Evolutionary conservation across 345 rosid species (phyloP), one percentile per base, ranked within the genome.

Genomic region (Boechera stricta): DNA sequence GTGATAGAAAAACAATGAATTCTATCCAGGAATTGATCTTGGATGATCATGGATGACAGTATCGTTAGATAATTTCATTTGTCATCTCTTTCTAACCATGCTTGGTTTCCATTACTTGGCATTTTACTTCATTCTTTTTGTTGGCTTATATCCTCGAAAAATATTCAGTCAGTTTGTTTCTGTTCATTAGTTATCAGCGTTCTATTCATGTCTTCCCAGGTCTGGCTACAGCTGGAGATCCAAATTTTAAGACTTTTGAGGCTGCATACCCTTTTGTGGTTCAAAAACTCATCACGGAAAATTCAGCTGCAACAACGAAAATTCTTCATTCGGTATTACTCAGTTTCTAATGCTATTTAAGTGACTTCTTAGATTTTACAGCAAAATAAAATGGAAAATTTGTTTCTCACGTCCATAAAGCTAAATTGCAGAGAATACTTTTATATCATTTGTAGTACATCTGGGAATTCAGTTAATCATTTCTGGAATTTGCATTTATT

Each of bases 241-340:
- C 84, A 73, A 85, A 72, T 77, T 94, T 94, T 51, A 92, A 88
- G 88, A 92, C 98, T 64, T 94, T 94, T 79, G 92, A 92, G 71
- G 95, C 93, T 75, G 97, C 97, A 71, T 92, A 94, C 81, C 98
- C 97, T 55, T 94, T 78, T 67, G 98, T 94, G 72, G 90, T 87
- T 71, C 86, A 80, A 79, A 90, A 94, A 73, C 90, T 94, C 66
- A 90, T 94, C 80, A 88, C 90, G 31, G 97, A 90, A 76, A 91
- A 90, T 81, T 87, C 95, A 32, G 80, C 81, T 13, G 89, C 82
- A 75, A 82, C 90, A 36, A 85, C 88, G 83, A 89, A 83, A 81
- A 90, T 92, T 75, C 85, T 94, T 49, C 85, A 94, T 80, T 89
- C 95, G 90, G 97, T 90, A 89, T 58, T 53, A 33, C 64, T 60